Evolutionary conservation across 352 stramenopile genomes (phyloP).

Genomic region (Pythium aquatile): DNA sequence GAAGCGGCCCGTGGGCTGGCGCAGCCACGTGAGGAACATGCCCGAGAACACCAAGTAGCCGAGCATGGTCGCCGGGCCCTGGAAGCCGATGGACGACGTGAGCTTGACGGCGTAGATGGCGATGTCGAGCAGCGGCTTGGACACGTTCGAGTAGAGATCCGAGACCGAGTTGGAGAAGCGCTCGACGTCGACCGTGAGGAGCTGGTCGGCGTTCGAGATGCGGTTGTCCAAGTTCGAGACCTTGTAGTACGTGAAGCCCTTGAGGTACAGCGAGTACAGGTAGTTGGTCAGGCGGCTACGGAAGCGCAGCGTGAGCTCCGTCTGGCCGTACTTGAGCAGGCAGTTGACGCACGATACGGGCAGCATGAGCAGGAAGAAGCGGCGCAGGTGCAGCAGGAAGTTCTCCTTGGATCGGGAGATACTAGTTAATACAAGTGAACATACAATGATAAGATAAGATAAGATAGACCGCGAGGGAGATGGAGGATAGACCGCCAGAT

Average conservation of each 20-base stretch:
- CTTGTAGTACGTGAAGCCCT: slow-evolving; percentile 90
- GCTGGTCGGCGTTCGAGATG: slow-evolving; percentile 86
- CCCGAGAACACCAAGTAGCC: slow-evolving; percentile 48
- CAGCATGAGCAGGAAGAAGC: slow-evolving; percentile 78
- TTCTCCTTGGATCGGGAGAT: slow-evolving; percentile 68
- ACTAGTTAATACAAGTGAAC: slow-evolving; percentile 18
- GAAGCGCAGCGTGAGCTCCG: slow-evolving; percentile 81
- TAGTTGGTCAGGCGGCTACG: slow-evolving; percentile 76
- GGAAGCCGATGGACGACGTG: slow-evolving; percentile 66
- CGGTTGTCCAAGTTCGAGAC: slow-evolving; percentile 89
- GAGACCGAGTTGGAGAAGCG: slow-evolving; percentile 79
- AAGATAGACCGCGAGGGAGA: background rate
- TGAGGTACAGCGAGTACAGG: slow-evolving; percentile 84
- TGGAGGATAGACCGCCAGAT: background rate
- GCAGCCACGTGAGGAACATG: slow-evolving; percentile 49
- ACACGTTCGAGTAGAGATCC: slow-evolving; percentile 89
- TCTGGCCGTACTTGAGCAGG: slow-evolving; percentile 80
- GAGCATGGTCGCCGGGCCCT: slow-evolving; percentile 67
- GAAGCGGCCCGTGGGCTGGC: slow-evolving; percentile 67
- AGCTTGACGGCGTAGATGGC: slow-evolving; percentile 71
- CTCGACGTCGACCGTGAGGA: slow-evolving; percentile 86
- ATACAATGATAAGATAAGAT: background rate
- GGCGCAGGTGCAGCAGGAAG: slow-evolving; percentile 62
- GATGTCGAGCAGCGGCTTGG: slow-evolving; percentile 85
- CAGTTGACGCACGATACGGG: slow-evolving; percentile 80